Evolutionary conservation across 371 early-diverging fungal species (phyloP).

Genomic region (Entomophthora muscae): DNA sequence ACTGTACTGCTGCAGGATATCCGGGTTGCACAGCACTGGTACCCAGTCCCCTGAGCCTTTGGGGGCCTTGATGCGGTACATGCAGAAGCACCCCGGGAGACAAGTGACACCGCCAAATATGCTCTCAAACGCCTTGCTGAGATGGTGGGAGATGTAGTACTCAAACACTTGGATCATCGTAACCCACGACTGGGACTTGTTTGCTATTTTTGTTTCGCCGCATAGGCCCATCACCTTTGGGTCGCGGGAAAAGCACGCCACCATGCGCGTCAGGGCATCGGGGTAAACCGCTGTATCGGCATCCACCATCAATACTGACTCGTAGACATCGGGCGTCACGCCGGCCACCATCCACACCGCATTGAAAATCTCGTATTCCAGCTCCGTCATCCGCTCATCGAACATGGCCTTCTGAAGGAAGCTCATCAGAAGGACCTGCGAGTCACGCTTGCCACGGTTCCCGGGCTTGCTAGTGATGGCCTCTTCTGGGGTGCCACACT

Average conservation of each 20-base stretch:
- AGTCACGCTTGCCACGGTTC: too few species aligned
- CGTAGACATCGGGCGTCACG: conserved; percentile 42
- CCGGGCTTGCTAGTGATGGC: conserved; percentile 30
- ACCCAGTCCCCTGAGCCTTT: conserved; percentile 33
- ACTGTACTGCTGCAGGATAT: conserved; percentile 69
- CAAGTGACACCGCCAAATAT: too few species aligned
- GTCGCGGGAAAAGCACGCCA: conserved; percentile 40
- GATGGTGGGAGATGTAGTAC: conserved; percentile 91
- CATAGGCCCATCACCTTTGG: conserved; percentile 46
- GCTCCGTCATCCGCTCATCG: conserved; percentile 53
- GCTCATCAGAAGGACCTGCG: conserved; percentile 66
- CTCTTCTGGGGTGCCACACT: conserved; percentile 30
- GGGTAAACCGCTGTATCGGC: conserved; percentile 46
- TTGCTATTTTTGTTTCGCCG: too few species aligned
- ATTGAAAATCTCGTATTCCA: conserved; percentile 59
- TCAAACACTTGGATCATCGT: too few species aligned
- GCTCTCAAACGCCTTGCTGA: conserved; percentile 86
- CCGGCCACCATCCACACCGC: conserved; percentile 37
- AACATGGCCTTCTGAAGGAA: conserved; percentile 56
- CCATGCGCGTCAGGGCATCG: conserved; percentile 38
- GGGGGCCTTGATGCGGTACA: conserved; percentile 69
- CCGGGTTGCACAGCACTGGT: conserved; percentile 48
- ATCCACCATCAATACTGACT: conserved; percentile 59
- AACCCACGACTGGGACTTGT: too few species aligned
- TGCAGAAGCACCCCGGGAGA: conserved; percentile 92